These are phyloP conservation scores for Didymella glomerata DNA, from an alignment of 2,329 filamentous ascomycete genomes.

Conservation along the genomic window DNA sequence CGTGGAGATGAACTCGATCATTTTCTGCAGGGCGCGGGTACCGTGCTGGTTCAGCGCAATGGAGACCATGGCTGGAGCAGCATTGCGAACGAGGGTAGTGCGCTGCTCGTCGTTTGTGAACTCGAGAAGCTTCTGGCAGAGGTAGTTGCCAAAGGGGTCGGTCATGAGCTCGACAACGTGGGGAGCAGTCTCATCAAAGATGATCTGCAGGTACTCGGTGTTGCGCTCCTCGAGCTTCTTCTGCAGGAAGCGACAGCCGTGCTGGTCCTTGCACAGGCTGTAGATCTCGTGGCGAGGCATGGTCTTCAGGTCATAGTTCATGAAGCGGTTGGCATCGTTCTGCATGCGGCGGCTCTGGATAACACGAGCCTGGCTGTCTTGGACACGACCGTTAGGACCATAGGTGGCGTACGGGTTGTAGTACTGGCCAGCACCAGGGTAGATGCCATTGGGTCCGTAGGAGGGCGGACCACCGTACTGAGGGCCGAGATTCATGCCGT, in stretches of 20 bases:
- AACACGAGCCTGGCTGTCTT: constrained; percentile 78
- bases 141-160: constrained; percentile 97
- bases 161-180: constrained; percentile 99
- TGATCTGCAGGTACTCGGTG: constrained; percentile 84
- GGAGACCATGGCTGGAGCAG: constrained; percentile 83
- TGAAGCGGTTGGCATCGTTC: constrained; percentile 75
- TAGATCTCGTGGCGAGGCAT: constrained; percentile 82
- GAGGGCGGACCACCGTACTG: constrained; percentile 50
- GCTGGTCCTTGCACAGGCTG: constrained; percentile 93
- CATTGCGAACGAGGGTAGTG: constrained; percentile 89
- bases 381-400: constrained; percentile 61
- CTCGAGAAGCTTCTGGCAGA: constrained; percentile 97
- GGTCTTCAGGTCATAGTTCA: constrained; percentile 81
- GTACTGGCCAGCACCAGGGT: constrained; percentile 30
- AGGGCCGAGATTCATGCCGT: constrained; percentile 61
- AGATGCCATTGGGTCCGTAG: constrained; percentile 38
- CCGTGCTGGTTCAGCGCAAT: constrained; percentile 98
- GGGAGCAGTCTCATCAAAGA: constrained; percentile 91
- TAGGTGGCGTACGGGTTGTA: constrained; percentile 46
- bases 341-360: constrained; percentile 78
- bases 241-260: constrained; percentile 95
- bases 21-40: constrained; percentile 95
- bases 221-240: constrained; percentile 94
- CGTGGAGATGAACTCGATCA: constrained; percentile 96
- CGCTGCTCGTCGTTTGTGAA: constrained; percentile 95